Percentiles rank a stretch among this genome's conserved stretches.
These are phyloP conservation scores for Mortierella sp. DNA, from an alignment of 371 early-diverging fungal genomes.

Conservation along the genomic window DNA sequence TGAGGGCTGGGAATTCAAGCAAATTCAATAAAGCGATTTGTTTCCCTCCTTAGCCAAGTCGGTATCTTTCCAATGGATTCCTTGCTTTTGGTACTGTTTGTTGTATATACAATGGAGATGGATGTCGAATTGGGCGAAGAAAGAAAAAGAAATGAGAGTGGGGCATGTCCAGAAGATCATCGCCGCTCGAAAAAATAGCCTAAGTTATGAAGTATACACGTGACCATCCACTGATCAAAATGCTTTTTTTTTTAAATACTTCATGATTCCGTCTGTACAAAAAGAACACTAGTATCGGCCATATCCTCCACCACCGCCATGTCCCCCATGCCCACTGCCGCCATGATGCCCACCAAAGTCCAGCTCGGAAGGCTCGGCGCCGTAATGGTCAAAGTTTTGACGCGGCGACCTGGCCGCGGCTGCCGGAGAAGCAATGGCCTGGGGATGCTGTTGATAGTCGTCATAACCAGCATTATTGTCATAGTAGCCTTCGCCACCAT, in stretches of 20 bases:
- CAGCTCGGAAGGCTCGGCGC: slow-evolving; percentile 42
- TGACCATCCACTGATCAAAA: too few relatives aligned
- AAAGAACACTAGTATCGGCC: slow-evolving; percentile 10
- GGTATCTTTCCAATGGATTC: too few relatives aligned
- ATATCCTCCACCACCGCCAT: slow-evolving; percentile 25
- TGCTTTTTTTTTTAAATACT: too few relatives aligned
- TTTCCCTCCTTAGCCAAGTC: too few relatives aligned
- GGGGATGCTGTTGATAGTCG: slow-evolving; percentile 25
- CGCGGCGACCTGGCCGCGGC: slow-evolving; percentile 30
- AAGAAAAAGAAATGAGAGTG: neutral
- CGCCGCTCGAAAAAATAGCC: neutral
- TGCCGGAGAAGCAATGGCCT: slow-evolving; percentile 8
- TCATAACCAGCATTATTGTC: slow-evolving; percentile 33
- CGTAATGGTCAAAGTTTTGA: slow-evolving; percentile 28
- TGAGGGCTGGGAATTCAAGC: too few relatives aligned
- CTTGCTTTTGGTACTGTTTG: too few relatives aligned
- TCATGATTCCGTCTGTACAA: neutral
- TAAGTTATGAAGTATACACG: too few relatives aligned
- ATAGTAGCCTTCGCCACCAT: slow-evolving; percentile 25
- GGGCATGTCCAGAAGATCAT: neutral
- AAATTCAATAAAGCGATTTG: too few relatives aligned
- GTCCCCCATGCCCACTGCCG: slow-evolving; percentile 17
- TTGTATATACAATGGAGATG: too few relatives aligned
- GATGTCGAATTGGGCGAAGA: neutral
- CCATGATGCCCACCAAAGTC: slow-evolving; percentile 42